These are phyloP conservation scores for Coemansia sp. DNA, from an alignment of 192 early-diverging fungal species.

Conservation along the genomic window DNA sequence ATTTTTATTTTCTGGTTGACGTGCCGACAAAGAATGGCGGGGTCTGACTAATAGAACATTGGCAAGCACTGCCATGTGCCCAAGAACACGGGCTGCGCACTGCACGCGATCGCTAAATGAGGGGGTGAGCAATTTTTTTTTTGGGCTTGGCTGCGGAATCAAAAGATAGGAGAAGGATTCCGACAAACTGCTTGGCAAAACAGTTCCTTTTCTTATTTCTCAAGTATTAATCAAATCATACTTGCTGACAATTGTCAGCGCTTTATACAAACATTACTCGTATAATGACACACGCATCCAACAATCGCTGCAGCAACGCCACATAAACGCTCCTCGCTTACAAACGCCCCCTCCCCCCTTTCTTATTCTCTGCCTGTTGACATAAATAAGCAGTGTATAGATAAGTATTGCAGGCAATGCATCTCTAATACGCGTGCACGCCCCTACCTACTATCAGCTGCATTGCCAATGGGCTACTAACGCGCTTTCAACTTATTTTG, in stretches of 20 bases:
- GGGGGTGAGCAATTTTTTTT: too few species aligned
- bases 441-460: neutral
- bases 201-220: neutral
- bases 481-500: neutral
- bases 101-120: neutral
- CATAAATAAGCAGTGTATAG: neutral
- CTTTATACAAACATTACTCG: neutral
- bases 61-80: too few species aligned
- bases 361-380: neutral
- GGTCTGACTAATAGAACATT: neutral
- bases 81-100: neutral
- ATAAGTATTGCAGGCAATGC: neutral
- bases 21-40: too few species aligned
- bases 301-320: neutral
- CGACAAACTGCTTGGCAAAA: too few species aligned
- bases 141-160: slow-evolving; percentile 1
- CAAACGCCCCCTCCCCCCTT: neutral
- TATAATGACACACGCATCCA: neutral
- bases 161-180: too few species aligned
- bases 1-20: too few species aligned
- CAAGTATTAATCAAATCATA: neutral
- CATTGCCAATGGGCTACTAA: neutral
- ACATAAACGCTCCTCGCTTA: neutral
- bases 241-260: neutral
- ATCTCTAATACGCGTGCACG: neutral